Percentiles rank a stretch among this genome's conserved stretches.
phyloP scores from a whole-genome alignment of 169 alveolate species.

The Toxoplasma gondii region DNA sequence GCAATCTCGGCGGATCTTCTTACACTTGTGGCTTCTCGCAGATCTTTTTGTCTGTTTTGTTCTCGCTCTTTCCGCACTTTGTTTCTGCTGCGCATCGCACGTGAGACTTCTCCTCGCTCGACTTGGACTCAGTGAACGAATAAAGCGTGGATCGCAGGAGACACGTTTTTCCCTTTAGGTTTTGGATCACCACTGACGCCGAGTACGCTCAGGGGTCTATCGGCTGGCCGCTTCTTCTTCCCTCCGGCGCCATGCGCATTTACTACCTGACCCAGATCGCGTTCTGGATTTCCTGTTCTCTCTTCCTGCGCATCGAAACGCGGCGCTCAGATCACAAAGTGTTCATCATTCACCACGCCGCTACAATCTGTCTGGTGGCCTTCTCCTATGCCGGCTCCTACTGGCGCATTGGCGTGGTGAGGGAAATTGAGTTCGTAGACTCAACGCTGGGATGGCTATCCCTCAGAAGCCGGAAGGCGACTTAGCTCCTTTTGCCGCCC shows the following conservation, averaged over 20 bases:
- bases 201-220: constrained; percentile 40
- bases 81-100: neutral
- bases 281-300: constrained; percentile 65
- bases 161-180: neutral
- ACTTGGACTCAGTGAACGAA: neutral
- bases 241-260: constrained; percentile 18
- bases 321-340: constrained; percentile 52
- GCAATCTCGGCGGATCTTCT: no score
- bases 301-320: constrained; percentile 56
- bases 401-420: constrained; percentile 71
- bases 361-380: constrained; percentile 56
- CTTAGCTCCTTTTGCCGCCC: no score
- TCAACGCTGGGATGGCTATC: no score
- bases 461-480: no score
- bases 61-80: neutral
- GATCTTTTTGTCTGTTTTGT: no score
- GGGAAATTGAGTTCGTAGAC: neutral
- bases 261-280: constrained; percentile 56
- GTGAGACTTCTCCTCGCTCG: neutral
- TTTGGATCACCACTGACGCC: constrained; percentile 39
- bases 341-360: constrained; percentile 65
- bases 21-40: no score
- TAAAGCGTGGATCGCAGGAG: no score
- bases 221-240: constrained; percentile 55
- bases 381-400: constrained; percentile 59